These are phyloP conservation scores for Gleditsia sinensis DNA, from an alignment of 306 rosid genomes.

Conservation along the genomic window DNA sequence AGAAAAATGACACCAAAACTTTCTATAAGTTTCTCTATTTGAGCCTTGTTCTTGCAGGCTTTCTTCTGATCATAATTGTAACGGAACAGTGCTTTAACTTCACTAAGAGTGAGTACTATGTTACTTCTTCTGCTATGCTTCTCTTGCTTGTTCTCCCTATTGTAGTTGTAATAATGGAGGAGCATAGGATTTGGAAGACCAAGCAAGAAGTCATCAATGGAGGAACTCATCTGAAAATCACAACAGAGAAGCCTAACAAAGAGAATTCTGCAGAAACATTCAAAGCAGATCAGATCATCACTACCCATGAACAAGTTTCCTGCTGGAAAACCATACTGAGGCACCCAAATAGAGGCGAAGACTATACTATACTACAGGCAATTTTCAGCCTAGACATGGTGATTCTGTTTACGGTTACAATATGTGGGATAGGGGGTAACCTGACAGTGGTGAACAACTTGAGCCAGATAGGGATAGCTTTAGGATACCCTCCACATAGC, in stretches of 20 bases:
- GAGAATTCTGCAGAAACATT: constrained; percentile 10
- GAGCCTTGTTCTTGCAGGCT: constrained; percentile 58
- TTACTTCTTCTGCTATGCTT: constrained; percentile 38
- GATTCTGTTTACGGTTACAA: constrained; percentile 50
- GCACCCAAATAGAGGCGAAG: constrained; percentile 57
- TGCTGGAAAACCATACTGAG: constrained; percentile 42
- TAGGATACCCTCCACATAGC: constrained; percentile 46
- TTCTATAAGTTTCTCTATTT: constrained; percentile 62
- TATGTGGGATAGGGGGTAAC: constrained; percentile 64
- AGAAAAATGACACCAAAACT: constrained; percentile 48
- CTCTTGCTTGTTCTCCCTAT: constrained; percentile 61
- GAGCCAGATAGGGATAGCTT: constrained; percentile 63
- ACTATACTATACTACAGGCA: constrained; percentile 64
- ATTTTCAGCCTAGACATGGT: constrained; percentile 64
- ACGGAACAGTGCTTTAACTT: constrained; percentile 47
- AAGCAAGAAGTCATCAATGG: constrained; percentile 8
- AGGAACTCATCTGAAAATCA: constrained; percentile 16
- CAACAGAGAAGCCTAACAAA: constrained; percentile 20
- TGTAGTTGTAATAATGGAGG: constrained; percentile 47
- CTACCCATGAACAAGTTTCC: background rate
- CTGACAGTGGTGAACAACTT: constrained; percentile 57
- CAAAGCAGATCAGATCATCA: no score
- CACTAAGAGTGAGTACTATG: constrained; percentile 34
- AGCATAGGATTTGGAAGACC: constrained; percentile 38
- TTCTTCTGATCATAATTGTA: constrained; percentile 53